Conservation (phyloP, 371 early-diverging fungal genomes). For the Cokeromyces recurvatus region DNA sequence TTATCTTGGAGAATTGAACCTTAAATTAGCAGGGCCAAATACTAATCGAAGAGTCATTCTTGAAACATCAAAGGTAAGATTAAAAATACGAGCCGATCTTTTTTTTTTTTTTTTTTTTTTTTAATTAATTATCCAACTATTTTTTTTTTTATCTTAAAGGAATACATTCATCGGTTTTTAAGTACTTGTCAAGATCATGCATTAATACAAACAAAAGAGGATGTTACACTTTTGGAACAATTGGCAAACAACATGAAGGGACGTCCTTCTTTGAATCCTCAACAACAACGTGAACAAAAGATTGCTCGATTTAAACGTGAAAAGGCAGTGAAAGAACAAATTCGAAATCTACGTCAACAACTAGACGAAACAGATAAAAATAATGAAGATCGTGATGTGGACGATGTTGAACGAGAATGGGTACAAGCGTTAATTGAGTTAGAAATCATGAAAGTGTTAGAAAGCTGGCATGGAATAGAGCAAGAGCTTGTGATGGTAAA, state of each 20-base stretch:
- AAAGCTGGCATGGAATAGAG: conserved; percentile 57
- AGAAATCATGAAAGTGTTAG: conserved; percentile 57
- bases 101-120: background rate
- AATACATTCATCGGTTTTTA: conserved; percentile 48
- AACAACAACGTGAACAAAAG: conserved; percentile 62
- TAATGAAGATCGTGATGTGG: conserved; percentile 52
- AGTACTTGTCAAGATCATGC: conserved; percentile 60
- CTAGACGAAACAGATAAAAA: conserved; percentile 22
- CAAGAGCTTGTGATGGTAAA: conserved; percentile 75
- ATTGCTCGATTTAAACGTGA: conserved; percentile 77
- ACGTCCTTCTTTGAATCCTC: conserved; percentile 13
- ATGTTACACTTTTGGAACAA: conserved; percentile 28
- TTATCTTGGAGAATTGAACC: conserved; percentile 69
- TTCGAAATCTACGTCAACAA: conserved; percentile 41
- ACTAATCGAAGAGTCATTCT: conserved; percentile 44
- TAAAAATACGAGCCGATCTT: background rate
- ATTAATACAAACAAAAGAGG: conserved; percentile 41
- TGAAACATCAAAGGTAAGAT: conserved; percentile 45
- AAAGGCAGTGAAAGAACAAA: conserved; percentile 53
- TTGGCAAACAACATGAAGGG: conserved; percentile 10
- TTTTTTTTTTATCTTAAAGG: conserved; percentile 9
- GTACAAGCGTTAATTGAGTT: conserved; percentile 57
- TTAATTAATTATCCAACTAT: too few species aligned
- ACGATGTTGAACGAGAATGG: conserved; percentile 66
- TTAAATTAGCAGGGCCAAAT: conserved; percentile 41